phyloP scores from a whole-genome alignment of 306 rosid genomes.

The Cucurbita argyrosperma region DNA sequence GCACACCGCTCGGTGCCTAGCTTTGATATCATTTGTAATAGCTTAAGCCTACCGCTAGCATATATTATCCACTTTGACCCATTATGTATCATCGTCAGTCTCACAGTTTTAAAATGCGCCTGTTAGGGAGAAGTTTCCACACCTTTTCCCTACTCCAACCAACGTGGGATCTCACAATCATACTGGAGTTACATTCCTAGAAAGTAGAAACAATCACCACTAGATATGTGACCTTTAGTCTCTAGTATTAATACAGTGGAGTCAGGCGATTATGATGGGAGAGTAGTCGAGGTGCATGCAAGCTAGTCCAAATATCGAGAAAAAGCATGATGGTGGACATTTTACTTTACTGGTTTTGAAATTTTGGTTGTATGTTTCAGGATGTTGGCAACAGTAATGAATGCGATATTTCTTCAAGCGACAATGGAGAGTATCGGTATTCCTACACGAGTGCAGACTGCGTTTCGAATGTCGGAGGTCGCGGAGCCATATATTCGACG shows the following conservation, averaged over 20 bases:
- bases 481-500: slow-evolving; percentile 98
- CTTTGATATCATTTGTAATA: too few species aligned
- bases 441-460: slow-evolving; percentile 98
- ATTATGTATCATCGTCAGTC: too few species aligned
- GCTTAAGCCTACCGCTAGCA: too few species aligned
- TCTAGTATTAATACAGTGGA: neutral
- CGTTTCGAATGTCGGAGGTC: slow-evolving; percentile 93
- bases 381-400: slow-evolving; percentile 98
- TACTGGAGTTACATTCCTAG: neutral
- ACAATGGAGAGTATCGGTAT: slow-evolving; percentile 99
- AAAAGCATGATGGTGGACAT: neutral
- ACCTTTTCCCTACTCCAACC: too few species aligned
- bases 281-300: too few species aligned
- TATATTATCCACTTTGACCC: too few species aligned
- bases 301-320: too few species aligned
- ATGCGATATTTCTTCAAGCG: slow-evolving; percentile 96
- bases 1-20: too few species aligned
- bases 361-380: slow-evolving; percentile 15
- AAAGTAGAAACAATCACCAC: neutral
- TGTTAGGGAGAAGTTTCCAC: too few species aligned
- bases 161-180: too few species aligned
- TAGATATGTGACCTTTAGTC: neutral
- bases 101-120: too few species aligned
- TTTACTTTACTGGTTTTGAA: neutral
- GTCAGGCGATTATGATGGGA: too few species aligned